Evolutionary conservation across 176 grass and related monocot species (phyloP).

Genomic region (Ensete ventricosum): DNA sequence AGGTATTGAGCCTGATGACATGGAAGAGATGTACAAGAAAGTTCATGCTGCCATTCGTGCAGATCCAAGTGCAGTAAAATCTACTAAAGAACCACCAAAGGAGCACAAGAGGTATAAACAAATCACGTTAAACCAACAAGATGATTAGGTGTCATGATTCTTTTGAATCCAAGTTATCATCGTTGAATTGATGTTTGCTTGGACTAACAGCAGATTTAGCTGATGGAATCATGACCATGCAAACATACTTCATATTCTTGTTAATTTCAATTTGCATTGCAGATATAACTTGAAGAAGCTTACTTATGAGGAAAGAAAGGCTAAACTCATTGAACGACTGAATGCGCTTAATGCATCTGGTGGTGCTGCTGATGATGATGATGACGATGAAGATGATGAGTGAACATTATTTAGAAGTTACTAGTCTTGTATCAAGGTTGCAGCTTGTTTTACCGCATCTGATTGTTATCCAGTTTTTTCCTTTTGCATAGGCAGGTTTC

Average conservation of each 20-base stretch:
- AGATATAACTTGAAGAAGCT: conserved; percentile 2
- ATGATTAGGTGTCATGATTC: too few relatives aligned
- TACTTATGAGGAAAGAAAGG: not conserved
- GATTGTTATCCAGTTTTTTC: not conserved
- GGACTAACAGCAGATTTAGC: too few relatives aligned
- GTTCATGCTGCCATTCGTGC: not conserved
- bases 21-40: too few relatives aligned
- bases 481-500: too few relatives aligned
- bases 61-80: not conserved
- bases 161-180: too few relatives aligned
- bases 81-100: not conserved
- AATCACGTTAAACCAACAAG: too few relatives aligned
- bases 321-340: not conserved
- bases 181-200: too few relatives aligned
- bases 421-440: too few relatives aligned
- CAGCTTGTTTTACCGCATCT: conserved; percentile 16
- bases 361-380: not conserved
- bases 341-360: conserved; percentile 1
- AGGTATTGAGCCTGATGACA: too few relatives aligned
- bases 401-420: conserved; percentile 7
- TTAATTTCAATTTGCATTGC: too few relatives aligned
- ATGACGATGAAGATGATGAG: not conserved
- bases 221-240: too few relatives aligned
- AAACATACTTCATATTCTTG: too few relatives aligned
- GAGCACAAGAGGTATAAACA: not conserved